Percentiles rank a stretch among this genome's conserved stretches.
Evolutionary conservation across 2,329 filamentous ascomycete species (phyloP).

Genomic region (Emmonsia crescens): DNA sequence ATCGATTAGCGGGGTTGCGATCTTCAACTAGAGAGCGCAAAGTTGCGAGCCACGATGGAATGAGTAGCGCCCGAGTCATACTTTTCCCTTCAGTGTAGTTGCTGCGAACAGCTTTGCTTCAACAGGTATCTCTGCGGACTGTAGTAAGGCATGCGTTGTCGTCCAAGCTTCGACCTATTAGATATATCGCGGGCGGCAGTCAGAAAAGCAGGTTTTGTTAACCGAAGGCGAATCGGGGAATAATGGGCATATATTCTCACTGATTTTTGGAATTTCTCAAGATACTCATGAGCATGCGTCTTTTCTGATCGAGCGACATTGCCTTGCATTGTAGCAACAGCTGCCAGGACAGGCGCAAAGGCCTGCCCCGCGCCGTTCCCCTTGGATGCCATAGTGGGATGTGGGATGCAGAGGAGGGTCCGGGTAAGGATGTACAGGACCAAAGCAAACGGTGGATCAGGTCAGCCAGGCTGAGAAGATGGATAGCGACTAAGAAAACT

Average conservation of each 20-base stretch:
- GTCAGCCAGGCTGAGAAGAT: slow-evolving; percentile 1
- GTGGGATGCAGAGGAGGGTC: slow-evolving; percentile 7
- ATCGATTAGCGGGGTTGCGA: not conserved
- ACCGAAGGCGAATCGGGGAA: not conserved
- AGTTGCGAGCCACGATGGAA: not conserved
- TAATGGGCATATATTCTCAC: slow-evolving; percentile 45
- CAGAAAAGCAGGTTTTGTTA: slow-evolving; percentile 12
- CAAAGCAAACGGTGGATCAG: not conserved
- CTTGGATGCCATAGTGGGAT: slow-evolving; percentile 54
- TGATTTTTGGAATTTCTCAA: slow-evolving; percentile 97
- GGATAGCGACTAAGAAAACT: not conserved
- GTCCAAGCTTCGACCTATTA: slow-evolving; percentile 78
- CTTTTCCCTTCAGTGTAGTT: slow-evolving; percentile 96
- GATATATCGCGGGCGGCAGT: slow-evolving; percentile 5
- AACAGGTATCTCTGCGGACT: slow-evolving; percentile 58
- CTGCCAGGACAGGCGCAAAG: slow-evolving; percentile 76
- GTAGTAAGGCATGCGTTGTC: slow-evolving; percentile 73
- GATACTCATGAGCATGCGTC: slow-evolving; percentile 78
- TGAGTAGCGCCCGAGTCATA: slow-evolving; percentile 34
- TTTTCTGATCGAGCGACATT: slow-evolving; percentile 73
- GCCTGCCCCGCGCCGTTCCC: slow-evolving; percentile 52
- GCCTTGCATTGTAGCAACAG: slow-evolving; percentile 81
- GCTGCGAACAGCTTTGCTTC: slow-evolving; percentile 92
- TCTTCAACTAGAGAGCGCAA: not conserved
- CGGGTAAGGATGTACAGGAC: not conserved